Evolutionary conservation across 331 rosid genomes (phyloP).

Genomic region (Malus hybrid): DNA sequence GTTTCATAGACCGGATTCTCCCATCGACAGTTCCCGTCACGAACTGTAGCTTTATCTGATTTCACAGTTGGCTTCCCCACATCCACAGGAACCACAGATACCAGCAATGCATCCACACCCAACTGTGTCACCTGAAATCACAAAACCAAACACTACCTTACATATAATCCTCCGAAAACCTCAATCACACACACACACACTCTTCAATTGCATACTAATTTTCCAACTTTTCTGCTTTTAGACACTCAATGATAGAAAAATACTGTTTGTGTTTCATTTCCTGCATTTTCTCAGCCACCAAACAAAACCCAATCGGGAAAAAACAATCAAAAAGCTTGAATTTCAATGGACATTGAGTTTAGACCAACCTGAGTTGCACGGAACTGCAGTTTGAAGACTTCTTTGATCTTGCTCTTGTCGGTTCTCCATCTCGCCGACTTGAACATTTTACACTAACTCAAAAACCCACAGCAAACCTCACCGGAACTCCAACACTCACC

Average conservation of each 20-base stretch:
- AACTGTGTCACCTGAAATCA: slow-evolving; percentile 60
- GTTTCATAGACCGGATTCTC: slow-evolving; percentile 66
- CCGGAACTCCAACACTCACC: slow-evolving; percentile 28
- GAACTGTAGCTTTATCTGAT: slow-evolving; percentile 52
- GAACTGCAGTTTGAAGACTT: slow-evolving; percentile 73
- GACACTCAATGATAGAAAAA: not conserved
- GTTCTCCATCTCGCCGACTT: slow-evolving; percentile 85
- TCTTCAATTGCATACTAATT: not conserved
- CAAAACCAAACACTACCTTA: slow-evolving; percentile 1
- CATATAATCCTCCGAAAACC: not conserved
- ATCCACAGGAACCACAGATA: slow-evolving; percentile 73
- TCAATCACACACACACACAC: slow-evolving; percentile 5
- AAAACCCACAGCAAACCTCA: slow-evolving; percentile 14
- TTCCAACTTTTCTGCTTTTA: not conserved
- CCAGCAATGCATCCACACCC: slow-evolving; percentile 58
- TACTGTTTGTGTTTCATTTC: not conserved
- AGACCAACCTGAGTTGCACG: slow-evolving; percentile 67
- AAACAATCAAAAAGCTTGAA: not conserved
- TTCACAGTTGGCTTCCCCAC: slow-evolving; percentile 68
- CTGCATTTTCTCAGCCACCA: slow-evolving; percentile 17
- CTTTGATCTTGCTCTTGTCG: slow-evolving; percentile 75
- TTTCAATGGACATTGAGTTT: not conserved
- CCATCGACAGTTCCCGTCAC: slow-evolving; percentile 81
- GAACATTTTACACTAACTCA: slow-evolving; percentile 48
- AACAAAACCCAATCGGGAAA: slow-evolving; percentile 17